Base-by-base conservation (phyloP, 345 rosid genomes). In the Gossypium sturtianum region DNA sequence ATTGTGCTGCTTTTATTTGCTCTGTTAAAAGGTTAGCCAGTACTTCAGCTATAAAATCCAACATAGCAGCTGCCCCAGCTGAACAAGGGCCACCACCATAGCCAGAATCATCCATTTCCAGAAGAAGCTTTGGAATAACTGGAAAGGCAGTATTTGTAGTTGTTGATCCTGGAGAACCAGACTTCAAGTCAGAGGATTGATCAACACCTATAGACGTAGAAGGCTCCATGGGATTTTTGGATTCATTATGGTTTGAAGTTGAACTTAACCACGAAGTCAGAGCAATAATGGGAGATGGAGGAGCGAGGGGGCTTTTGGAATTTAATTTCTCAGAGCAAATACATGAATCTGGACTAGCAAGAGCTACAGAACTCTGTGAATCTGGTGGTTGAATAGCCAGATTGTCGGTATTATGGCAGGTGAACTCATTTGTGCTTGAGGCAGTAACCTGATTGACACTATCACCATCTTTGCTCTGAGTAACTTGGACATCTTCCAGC, bases 21-120 rank as follows among this genome's bases (percentile, higher is more conserved):
- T 95, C 99, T 58, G 93, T 88, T 83, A 86, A 44, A 67, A 90
- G 78, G 85, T 90, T 94, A 82, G 99, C 91, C 72, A 95, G 93
- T 84, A 90, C 97, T 87, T 95, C 99, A 23, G 97, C 98, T 84
- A 93, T 79, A 80, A 95, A 95, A 86, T 95, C 99, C 79, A 95
- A 82, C 76, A 90, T 82, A 48, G 98, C 98, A 82, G 97, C 89
- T 49, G 98, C 98, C 79, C 93, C 99, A 53, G 98, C 98, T 80
- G 97, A 93, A 85, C 99, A 95, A 70, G 98, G 98, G 77, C 98
- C 99, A 11, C 99, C 98, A 54, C 98, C 97, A 80, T 90, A 95
- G 71, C 99, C 97, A 78, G 89, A 85, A 82, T 95, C 98, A 86
- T 95, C 98, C 66, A 86, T 83, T 84, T 93, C 97, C 45, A 91